Conservation (phyloP, 2,329 filamentous ascomycete species). For the Aspergillus chevalieri region DNA sequence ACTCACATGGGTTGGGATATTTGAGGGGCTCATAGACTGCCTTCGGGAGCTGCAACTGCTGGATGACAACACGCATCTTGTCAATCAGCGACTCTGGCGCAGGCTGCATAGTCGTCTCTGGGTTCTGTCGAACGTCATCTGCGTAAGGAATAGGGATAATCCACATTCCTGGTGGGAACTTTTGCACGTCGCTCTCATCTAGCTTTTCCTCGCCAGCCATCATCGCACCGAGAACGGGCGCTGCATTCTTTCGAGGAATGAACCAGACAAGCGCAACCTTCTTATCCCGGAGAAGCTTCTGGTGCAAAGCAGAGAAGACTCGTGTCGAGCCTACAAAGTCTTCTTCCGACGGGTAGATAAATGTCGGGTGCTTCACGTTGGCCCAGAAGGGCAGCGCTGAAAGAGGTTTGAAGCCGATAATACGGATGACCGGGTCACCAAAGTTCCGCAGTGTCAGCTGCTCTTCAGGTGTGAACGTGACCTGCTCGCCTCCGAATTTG, state of each 20-base stretch:
- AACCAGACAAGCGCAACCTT: conserved; percentile 89
- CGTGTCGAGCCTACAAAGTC: conserved; percentile 85
- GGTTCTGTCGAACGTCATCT: conserved; percentile 75
- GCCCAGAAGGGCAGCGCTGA: conserved; percentile 73
- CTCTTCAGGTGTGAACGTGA: conserved; percentile 81
- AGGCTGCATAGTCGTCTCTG: conserved; percentile 53
- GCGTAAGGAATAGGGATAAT: conserved; percentile 80
- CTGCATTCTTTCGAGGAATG: conserved; percentile 71
- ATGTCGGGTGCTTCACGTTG: conserved; percentile 76
- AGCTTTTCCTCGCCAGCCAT: conserved; percentile 65
- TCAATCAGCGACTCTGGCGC: conserved; percentile 69
- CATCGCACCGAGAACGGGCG: conserved; percentile 73
- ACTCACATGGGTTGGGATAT: conserved; percentile 71
- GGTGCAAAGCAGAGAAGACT: conserved; percentile 84
- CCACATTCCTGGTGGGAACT: conserved; percentile 79
- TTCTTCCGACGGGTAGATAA: conserved; percentile 90
- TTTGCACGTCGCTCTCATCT: conserved; percentile 61
- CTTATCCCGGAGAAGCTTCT: conserved; percentile 71
- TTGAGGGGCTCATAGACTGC: conserved; percentile 75
- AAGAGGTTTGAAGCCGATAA: conserved; percentile 89
- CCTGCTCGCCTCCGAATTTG: conserved; percentile 87
- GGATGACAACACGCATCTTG: conserved; percentile 72
- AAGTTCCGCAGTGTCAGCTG: conserved; percentile 71
- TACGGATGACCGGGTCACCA: conserved; percentile 72
- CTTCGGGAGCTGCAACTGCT: conserved; percentile 83